Evolutionary conservation across 768 basidiomycete genomes (phyloP), one percentile per base, ranked within the genome.

Genomic region (Termitomyces sp.): DNA sequence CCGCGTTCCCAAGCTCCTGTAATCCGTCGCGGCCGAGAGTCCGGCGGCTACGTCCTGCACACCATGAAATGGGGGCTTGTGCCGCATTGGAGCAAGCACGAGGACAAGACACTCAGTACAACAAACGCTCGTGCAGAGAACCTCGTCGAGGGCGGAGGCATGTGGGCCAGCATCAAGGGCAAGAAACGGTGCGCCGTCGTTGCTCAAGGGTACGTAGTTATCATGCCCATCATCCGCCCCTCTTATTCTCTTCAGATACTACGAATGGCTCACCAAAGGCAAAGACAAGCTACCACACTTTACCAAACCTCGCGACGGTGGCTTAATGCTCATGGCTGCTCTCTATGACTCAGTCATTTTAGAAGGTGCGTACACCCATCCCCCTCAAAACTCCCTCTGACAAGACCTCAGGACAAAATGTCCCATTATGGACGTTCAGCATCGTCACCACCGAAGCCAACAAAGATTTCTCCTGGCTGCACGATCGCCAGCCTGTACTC

Each of bases 61-160:
- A 88, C 89, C 0, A 93, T 93, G 92, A 87, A 81, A 59, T 98
- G 95, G 95, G 95, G 95, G 7, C 77, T 95, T 1, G 83, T 94
- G 2, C 93, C 91, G 0, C 86, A 90, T 68, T 95, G 88, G 87
- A 83, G 79, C 68, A 92, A 91, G 68, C 72, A 75, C 41, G 91
- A 95, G 62, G 84, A 88, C 61, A 82, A 81, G 52, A 76, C 78
- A 0, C 73, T 94, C 44, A 91, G 83, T 65, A 97, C 95, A 0
- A 96, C 91, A 61, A 98, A 98, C 64, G 95, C 95, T 0, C 85
- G 94, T 20, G 79, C 86, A 2, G 96, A 98, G 72, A 88, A 86
- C 55, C 77, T 98, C 33, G 68, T 86, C 6, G 83, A 87, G 50
- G 82, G 88, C 23, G 81, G 84, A 4, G 89, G 91, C 0, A 89